Percentiles rank a stretch among this genome's conserved stretches.
phyloP scores from a whole-genome alignment of 441 rosid genomes.

The Populus hybrid region DNA sequence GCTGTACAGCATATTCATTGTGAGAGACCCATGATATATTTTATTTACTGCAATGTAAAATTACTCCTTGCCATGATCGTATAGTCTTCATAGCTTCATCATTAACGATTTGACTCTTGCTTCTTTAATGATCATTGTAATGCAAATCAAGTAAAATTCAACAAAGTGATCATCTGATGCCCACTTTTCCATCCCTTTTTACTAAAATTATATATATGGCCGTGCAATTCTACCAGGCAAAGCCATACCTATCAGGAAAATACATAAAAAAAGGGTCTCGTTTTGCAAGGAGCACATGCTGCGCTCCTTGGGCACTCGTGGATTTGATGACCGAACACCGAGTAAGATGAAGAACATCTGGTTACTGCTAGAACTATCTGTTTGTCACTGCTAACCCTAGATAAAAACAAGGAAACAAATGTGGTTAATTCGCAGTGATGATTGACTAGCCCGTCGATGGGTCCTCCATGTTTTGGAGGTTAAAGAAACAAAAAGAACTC shows the following conservation, averaged over 20 bases:
- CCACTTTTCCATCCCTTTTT: neutral
- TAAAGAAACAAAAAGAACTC: constrained; percentile 18
- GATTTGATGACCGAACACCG: neutral
- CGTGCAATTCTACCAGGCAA: neutral
- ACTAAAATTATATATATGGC: neutral
- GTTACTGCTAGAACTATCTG: too few species aligned
- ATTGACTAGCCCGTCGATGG: constrained; percentile 15
- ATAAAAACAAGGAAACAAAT: neutral
- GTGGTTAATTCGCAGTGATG: constrained; percentile 1
- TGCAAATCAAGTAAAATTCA: too few species aligned
- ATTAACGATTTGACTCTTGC: neutral
- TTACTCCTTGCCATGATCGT: neutral
- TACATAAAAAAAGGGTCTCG: neutral
- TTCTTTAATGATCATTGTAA: neutral
- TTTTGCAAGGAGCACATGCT: neutral
- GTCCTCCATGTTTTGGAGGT: constrained; percentile 2
- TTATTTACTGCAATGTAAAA: neutral
- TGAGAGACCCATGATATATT: neutral
- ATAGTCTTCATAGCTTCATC: neutral
- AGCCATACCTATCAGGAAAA: neutral
- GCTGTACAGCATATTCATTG: neutral
- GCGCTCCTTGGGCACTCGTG: too few species aligned
- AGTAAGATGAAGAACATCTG: neutral
- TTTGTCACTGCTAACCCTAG: neutral
- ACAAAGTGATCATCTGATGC: neutral